Conservation (phyloP, 352 stramenopile species). For the Globisporangium echinulatum region DNA sequence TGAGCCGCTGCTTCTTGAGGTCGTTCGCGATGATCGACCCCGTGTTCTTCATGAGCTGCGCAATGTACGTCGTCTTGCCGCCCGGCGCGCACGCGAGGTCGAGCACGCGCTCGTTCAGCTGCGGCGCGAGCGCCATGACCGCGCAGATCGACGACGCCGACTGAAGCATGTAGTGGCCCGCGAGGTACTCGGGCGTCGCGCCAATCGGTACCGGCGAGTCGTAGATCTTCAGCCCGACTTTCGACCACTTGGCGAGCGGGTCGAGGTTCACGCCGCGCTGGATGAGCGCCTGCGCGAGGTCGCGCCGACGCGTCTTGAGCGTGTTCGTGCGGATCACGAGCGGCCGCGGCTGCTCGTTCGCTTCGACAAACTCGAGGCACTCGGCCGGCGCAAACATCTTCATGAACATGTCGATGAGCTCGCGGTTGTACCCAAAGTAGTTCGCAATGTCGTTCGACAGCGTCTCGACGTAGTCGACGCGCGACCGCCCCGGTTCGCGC, state of each 20-base stretch:
- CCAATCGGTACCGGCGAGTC: conserved; percentile 98
- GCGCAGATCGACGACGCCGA: conserved; percentile 98
- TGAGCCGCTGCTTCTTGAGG: conserved; percentile 95
- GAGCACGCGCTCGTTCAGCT: conserved; percentile 95
- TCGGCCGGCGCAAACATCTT: conserved; percentile 97
- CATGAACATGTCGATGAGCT: conserved; percentile 97
- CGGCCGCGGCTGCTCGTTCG: conserved; percentile 95
- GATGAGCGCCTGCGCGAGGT: conserved; percentile 97
- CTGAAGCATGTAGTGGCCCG: conserved; percentile 99
- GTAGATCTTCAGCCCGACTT: conserved; percentile 99
- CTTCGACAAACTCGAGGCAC: conserved; percentile 98
- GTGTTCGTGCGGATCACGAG: conserved; percentile 99
- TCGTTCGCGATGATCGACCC: conserved; percentile 99
- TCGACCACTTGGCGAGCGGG: conserved; percentile 97
- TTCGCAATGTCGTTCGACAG: conserved; percentile 91
- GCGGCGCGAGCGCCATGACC: conserved; percentile 95
- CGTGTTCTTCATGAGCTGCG: conserved; percentile 99
- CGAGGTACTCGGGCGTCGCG: conserved; percentile 99
- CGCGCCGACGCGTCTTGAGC: conserved; percentile 97
- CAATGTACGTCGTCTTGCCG: conserved; percentile 99
- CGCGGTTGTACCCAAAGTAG: conserved; percentile 98
- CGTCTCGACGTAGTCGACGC: conserved; percentile 95
- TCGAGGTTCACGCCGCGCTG: conserved; percentile 98
- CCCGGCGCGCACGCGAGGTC: conserved; percentile 98
- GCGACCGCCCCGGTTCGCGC: conserved; percentile 87